Evolutionary conservation across 2,329 filamentous ascomycete genomes (phyloP).

Genomic region (Fusarium floridanum): DNA sequence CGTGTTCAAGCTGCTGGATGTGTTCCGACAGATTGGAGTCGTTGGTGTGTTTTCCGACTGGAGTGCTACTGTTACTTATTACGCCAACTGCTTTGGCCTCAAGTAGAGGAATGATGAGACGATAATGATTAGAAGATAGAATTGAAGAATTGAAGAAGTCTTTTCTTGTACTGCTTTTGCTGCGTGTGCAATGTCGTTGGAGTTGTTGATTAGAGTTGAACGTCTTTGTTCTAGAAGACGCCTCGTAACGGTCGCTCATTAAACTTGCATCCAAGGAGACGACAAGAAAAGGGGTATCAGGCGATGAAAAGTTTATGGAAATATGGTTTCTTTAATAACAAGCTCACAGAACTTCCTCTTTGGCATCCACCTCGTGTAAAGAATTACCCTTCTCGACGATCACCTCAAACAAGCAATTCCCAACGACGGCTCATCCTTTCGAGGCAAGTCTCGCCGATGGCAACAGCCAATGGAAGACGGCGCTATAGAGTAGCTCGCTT

Average conservation of each 20-base stretch:
- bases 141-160: neutral
- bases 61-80: conserved; percentile 77
- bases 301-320: neutral
- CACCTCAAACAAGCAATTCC: neutral
- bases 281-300: no score
- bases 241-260: neutral
- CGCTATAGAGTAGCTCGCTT: neutral
- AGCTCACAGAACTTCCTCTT: neutral
- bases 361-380: neutral
- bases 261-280: neutral
- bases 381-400: conserved; percentile 3
- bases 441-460: neutral
- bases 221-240: neutral
- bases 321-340: neutral
- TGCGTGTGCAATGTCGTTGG: neutral
- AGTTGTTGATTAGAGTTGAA: neutral
- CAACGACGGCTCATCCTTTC: neutral
- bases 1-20: conserved; percentile 74
- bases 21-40: conserved; percentile 72
- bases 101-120: conserved; percentile 5
- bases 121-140: neutral
- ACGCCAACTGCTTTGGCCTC: conserved; percentile 75
- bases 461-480: neutral
- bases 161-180: neutral
- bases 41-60: conserved; percentile 76